phyloP scores from a whole-genome alignment of 257 asterid species.

The Plantago major region DNA sequence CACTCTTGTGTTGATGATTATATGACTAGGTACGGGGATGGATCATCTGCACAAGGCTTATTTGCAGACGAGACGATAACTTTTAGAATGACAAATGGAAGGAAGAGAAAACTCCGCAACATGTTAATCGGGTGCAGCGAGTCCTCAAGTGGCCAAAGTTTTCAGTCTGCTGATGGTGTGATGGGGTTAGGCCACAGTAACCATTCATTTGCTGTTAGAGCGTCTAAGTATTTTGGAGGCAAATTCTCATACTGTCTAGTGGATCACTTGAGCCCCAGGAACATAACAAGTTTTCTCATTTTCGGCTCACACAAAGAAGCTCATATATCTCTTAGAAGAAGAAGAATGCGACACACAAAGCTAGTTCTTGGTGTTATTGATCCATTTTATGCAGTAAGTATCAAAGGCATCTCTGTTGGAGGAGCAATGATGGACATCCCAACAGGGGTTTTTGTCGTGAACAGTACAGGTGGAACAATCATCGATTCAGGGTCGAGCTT shows the following conservation, averaged over 20 bases:
- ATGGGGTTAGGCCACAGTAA: constrained; percentile 58
- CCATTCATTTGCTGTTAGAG: constrained; percentile 38
- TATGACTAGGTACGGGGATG: constrained; percentile 44
- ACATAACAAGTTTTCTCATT: constrained; percentile 40
- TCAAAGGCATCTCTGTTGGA: constrained; percentile 47
- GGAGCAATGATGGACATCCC: constrained; percentile 39
- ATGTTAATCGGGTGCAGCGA: constrained; percentile 50
- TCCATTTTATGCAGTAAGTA: constrained; percentile 39
- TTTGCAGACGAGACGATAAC: constrained; percentile 47
- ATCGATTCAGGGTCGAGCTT: constrained; percentile 52
- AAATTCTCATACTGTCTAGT: constrained; percentile 62
- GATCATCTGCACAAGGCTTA: constrained; percentile 41
- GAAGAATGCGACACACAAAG: constrained; percentile 40
- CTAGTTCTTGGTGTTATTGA: constrained; percentile 36
- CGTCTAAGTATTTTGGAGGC: constrained; percentile 36
- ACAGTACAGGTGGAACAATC: constrained; percentile 38
- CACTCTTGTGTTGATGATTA: not conserved
- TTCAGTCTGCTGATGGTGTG: constrained; percentile 41
- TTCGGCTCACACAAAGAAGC: constrained; percentile 32
- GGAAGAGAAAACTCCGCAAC: constrained; percentile 24
- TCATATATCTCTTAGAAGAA: not conserved
- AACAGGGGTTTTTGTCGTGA: constrained; percentile 31
- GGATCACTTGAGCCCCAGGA: constrained; percentile 48
- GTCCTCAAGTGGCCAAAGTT: constrained; percentile 28
- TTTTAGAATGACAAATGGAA: constrained; percentile 28